These are phyloP conservation scores for Neopestalotiopsis rosae DNA, from an alignment of 2,329 filamentous ascomycete genomes.

Conservation along the genomic window DNA sequence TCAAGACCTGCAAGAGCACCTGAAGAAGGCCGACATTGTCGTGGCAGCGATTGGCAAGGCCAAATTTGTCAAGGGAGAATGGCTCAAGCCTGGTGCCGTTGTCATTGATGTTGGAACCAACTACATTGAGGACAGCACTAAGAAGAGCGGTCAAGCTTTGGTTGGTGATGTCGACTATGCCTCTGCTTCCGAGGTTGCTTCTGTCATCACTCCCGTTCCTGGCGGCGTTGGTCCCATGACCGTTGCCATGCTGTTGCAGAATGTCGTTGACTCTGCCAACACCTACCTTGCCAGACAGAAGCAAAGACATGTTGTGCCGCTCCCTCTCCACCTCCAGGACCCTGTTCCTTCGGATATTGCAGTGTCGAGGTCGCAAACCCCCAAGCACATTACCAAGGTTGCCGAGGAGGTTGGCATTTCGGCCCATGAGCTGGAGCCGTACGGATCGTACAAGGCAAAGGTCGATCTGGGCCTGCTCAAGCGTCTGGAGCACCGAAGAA, in stretches of 20 bases:
- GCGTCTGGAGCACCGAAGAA: conserved; percentile 82
- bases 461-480: conserved; percentile 83
- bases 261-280: conserved; percentile 87
- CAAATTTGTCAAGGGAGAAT: conserved; percentile 90
- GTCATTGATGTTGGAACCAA: conserved; percentile 99
- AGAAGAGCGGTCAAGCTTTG: conserved; percentile 89
- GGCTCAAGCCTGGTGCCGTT: conserved; percentile 92
- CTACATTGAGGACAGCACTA: conserved; percentile 86
- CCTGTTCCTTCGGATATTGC: conserved; percentile 97
- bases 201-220: conserved; percentile 92
- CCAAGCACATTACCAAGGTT: conserved; percentile 87
- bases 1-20: conserved; percentile 69
- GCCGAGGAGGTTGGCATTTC: conserved; percentile 89
- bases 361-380: conserved; percentile 85
- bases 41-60: conserved; percentile 90
- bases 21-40: conserved; percentile 87
- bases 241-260: conserved; percentile 96
- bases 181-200: conserved; percentile 82
- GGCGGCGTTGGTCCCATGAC: conserved; percentile 99
- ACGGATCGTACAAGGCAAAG: conserved; percentile 95
- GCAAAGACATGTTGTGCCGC: conserved; percentile 76
- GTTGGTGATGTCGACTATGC: conserved; percentile 96
- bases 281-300: conserved; percentile 84
- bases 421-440: conserved; percentile 88
- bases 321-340: conserved; percentile 78